Evolutionary conservation across 1,284 basidiomycete species (phyloP).

Genomic region (Ceratobasidium sp.): DNA sequence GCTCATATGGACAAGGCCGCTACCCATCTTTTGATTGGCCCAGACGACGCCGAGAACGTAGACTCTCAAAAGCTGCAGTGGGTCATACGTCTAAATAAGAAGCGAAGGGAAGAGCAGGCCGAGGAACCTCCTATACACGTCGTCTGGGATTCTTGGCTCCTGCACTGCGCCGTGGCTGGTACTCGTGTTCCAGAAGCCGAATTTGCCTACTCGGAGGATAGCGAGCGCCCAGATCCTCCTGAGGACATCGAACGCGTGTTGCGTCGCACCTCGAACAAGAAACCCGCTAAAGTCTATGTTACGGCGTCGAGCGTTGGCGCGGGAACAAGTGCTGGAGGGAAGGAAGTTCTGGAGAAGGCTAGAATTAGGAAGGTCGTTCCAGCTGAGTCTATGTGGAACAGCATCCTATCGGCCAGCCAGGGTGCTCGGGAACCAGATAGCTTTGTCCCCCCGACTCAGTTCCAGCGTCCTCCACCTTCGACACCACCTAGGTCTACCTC

Average conservation of each 20-base stretch:
- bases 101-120: conserved; percentile 40
- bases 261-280: conserved; percentile 6
- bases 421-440: conserved; percentile 3
- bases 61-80: conserved; percentile 47
- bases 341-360: conserved; percentile 37
- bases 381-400: conserved; percentile 12
- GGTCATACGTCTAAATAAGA: conserved; percentile 42
- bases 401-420: conserved; percentile 29
- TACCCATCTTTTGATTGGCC: conserved; percentile 52
- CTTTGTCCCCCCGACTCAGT: conserved; percentile 24
- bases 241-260: conserved; percentile 34
- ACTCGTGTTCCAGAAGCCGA: conserved; percentile 27
- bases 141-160: conserved; percentile 52
- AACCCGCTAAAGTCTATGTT: conserved; percentile 17
- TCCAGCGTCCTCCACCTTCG: conserved; percentile 3
- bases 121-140: conserved; percentile 48
- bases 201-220: conserved; percentile 22
- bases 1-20: conserved; percentile 47
- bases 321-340: conserved; percentile 33
- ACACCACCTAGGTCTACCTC: conserved; percentile 18
- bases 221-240: conserved; percentile 22
- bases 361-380: conserved; percentile 7
- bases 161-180: conserved; percentile 47
- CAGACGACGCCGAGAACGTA: conserved; percentile 29
- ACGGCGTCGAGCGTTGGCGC: conserved; percentile 1